phyloP scores from a whole-genome alignment of 805 yeast genomes.

The Metschnikowia koreensis region DNA sequence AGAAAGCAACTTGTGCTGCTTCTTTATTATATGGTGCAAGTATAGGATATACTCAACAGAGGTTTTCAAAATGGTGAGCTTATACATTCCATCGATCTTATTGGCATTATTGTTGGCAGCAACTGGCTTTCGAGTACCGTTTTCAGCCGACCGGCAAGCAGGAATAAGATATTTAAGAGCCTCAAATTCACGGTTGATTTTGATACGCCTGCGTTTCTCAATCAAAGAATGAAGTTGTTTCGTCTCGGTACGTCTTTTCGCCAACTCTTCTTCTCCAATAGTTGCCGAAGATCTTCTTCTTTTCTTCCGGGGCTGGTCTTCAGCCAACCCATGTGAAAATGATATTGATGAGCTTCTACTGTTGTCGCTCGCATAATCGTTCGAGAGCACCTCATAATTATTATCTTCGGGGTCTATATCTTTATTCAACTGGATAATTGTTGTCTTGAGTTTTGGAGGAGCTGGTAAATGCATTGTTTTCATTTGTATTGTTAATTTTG shows the following conservation, averaged over 20 bases:
- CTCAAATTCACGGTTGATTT: slow-evolving; percentile 80
- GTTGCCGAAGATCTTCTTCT: slow-evolving; percentile 40
- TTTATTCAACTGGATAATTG: slow-evolving; percentile 44
- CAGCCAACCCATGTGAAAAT: slow-evolving; percentile 1
- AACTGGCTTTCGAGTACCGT: slow-evolving; percentile 4
- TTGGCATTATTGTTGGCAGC: slow-evolving; percentile 26
- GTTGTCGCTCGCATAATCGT: slow-evolving; percentile 26
- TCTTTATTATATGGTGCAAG: slow-evolving; percentile 56
- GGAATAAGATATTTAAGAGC: slow-evolving; percentile 76
- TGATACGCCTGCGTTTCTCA: slow-evolving; percentile 73
- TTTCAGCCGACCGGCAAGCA: slow-evolving; percentile 59
- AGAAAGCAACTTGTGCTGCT: slow-evolving; percentile 47
- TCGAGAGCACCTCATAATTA: slow-evolving; percentile 43
- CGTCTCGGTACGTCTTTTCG: slow-evolving; percentile 40
- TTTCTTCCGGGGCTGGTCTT: slow-evolving; percentile 28
- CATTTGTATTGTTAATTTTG: neutral
- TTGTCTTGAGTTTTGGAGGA: slow-evolving; percentile 44
- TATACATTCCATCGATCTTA: slow-evolving; percentile 67
- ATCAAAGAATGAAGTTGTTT: slow-evolving; percentile 66
- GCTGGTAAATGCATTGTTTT: slow-evolving; percentile 21
- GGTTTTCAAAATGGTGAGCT: slow-evolving; percentile 76
- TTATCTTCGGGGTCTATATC: slow-evolving; percentile 42
- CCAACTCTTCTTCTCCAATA: slow-evolving; percentile 40
- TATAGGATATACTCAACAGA: slow-evolving; percentile 78
- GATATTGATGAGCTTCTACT: neutral